Conservation (phyloP, 352 stramenopile species). For the Globisporangium solare region DNA sequence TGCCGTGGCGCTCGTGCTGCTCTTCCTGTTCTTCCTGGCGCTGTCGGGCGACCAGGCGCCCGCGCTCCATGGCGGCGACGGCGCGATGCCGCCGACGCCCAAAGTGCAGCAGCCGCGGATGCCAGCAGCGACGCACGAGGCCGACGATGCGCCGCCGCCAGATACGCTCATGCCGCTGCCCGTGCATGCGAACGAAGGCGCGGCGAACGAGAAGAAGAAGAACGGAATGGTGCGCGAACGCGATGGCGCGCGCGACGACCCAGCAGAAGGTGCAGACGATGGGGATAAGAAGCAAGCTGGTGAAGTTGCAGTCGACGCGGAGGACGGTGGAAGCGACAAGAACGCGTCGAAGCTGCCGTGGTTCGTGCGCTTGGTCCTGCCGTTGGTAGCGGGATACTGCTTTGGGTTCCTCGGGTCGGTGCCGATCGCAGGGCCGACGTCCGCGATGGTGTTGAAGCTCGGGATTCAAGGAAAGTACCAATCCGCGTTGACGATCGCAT, state of each 20-base stretch:
- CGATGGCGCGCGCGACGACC: not conserved
- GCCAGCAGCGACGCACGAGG: not conserved
- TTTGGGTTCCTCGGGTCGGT: conserved; percentile 87
- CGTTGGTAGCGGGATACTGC: conserved; percentile 71
- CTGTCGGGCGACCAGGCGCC: conserved; percentile 22
- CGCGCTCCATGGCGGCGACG: not conserved
- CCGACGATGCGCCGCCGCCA: not conserved
- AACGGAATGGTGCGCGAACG: not conserved
- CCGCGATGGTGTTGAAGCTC: conserved; percentile 85
- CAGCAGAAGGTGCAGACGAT: not conserved
- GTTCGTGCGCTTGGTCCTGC: conserved; percentile 59
- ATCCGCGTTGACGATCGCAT: conserved; percentile 69
- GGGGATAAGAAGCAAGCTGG: conserved; percentile 1
- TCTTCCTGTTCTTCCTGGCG: conserved; percentile 48
- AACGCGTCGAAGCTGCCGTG: conserved; percentile 27
- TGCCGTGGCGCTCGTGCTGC: conserved; percentile 38
- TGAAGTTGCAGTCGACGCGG: conserved; percentile 13
- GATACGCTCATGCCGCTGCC: conserved; percentile 3
- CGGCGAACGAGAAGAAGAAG: not conserved
- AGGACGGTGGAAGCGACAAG: conserved; percentile 1
- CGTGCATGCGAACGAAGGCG: not conserved
- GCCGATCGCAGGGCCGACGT: conserved; percentile 77
- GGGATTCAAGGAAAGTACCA: conserved; percentile 86
- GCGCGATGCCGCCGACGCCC: not conserved
- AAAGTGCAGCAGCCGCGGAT: not conserved